Evolutionary conservation across 1,284 basidiomycete species (phyloP), one percentile per base, ranked within the genome.

Genomic region (Ganoderma sinense): DNA sequence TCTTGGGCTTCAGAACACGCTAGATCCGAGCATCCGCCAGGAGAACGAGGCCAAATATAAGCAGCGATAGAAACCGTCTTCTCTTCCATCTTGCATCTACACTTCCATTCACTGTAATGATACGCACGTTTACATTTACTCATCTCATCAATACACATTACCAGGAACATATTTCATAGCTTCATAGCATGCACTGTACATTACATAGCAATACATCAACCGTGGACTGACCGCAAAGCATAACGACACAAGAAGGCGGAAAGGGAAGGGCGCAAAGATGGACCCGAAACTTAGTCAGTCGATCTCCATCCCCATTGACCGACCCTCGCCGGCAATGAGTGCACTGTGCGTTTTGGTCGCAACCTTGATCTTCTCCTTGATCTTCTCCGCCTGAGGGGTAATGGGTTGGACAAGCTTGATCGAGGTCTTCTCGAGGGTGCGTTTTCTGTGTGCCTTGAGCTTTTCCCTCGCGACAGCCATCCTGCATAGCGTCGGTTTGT

Each of bases 41-140:
- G 95, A 97, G 78, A 92, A 91, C 74, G 93, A 94, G 74, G 94
- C 93, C 64, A 97, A 97, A 81, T 97, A 97, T 83, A 97, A 97
- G 80, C 88, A 89, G 66, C 89, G 88, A 70, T 91, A 84, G 72
- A 36, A 40, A 39, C 16, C 29, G 43, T 31, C 41, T 61, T 53
- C 6, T 26, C 53, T 36, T 31, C 4, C 29, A 33, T 43, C 45
- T 64, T 55, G 51, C 45, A 67, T 65, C 36, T 62, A 64, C 62
- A 60, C 36, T 13, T 48, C 23, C 23, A 61, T 66, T 40, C 55
- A 33, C 55, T 60, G 71, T 67, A 65, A 60, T 69, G 65, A 66
- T 63, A 66, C 69, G 61, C 69, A 73, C 74, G 69, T 58, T 23
- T 72, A 68, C 75, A 75, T 62, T 62, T 48, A 31, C 51, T 40